These are phyloP conservation scores for Drechslerella coelobrocha DNA, from an alignment of 2,329 filamentous ascomycete species.

Conservation along the genomic window DNA sequence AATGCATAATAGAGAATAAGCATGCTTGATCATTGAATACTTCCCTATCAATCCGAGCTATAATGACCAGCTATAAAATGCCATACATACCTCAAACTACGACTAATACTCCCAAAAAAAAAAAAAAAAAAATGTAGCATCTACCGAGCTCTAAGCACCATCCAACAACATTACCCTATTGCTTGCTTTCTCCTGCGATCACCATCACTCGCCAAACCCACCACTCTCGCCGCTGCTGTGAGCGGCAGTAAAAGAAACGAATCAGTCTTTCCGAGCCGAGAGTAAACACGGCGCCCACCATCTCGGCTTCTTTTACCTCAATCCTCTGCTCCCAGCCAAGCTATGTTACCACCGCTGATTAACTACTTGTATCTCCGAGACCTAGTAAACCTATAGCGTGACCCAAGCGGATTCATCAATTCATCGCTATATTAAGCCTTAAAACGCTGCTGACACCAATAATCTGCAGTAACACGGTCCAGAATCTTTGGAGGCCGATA, in stretches of 20 bases:
- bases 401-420: conserved; percentile 5
- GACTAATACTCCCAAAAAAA: no score
- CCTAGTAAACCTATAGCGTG: conserved; percentile 10
- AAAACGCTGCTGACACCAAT: background rate
- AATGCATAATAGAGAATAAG: no score
- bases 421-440: no score
- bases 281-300: conserved; percentile 34
- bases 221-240: background rate
- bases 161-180: no score
- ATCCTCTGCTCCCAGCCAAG: conserved; percentile 8
- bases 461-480: conserved; percentile 16
- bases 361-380: conserved; percentile 9
- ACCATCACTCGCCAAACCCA: background rate
- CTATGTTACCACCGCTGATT: conserved; percentile 18
- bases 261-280: conserved; percentile 26
- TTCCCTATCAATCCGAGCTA: no score
- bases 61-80: no score
- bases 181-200: no score
- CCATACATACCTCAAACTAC: no score
- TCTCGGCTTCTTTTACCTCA: conserved; percentile 33
- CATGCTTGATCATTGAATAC: no score
- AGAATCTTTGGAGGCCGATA: conserved; percentile 39
- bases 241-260: conserved; percentile 30
- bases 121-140: no score
- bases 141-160: no score